These are phyloP conservation scores for Coemansia sp. DNA, from an alignment of 192 early-diverging fungal genomes.

Conservation along the genomic window DNA sequence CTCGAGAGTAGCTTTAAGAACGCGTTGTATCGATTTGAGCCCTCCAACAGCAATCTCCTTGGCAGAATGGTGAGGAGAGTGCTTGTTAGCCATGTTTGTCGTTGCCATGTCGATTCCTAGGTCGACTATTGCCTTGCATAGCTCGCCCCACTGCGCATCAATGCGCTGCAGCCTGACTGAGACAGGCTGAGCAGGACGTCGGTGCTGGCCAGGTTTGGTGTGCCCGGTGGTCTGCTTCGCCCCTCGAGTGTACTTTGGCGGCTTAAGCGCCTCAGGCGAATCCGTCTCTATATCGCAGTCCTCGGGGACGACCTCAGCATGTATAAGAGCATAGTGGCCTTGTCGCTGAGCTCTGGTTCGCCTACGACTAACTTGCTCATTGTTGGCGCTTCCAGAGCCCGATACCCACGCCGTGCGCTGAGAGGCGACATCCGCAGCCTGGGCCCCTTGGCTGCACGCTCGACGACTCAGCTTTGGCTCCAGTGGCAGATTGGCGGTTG, in stretches of 20 bases:
- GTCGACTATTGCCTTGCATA: background rate
- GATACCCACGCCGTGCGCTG: background rate
- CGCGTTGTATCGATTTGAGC: constrained; percentile 30
- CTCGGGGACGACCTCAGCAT: background rate
- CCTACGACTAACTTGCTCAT: background rate
- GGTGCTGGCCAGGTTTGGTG: background rate
- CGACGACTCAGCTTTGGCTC: background rate
- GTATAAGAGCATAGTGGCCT: background rate
- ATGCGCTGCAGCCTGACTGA: constrained; percentile 26
- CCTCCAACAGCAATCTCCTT: constrained; percentile 18
- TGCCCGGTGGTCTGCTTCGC: background rate
- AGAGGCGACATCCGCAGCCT: background rate
- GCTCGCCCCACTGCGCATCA: constrained; percentile 22
- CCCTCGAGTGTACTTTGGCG: background rate
- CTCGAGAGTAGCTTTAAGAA: constrained; percentile 17
- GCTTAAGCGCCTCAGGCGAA: background rate
- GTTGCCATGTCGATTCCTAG: constrained; percentile 11
- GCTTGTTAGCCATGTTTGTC: background rate
- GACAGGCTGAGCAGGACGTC: constrained; percentile 29
- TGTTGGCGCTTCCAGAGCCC: background rate
- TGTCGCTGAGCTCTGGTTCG: background rate
- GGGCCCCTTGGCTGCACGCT: background rate
- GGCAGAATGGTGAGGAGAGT: background rate
- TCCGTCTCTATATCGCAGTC: background rate
- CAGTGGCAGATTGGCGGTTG: background rate